These are phyloP conservation scores for Jatropha multifida DNA, from an alignment of 441 rosid species.

Conservation along the genomic window DNA sequence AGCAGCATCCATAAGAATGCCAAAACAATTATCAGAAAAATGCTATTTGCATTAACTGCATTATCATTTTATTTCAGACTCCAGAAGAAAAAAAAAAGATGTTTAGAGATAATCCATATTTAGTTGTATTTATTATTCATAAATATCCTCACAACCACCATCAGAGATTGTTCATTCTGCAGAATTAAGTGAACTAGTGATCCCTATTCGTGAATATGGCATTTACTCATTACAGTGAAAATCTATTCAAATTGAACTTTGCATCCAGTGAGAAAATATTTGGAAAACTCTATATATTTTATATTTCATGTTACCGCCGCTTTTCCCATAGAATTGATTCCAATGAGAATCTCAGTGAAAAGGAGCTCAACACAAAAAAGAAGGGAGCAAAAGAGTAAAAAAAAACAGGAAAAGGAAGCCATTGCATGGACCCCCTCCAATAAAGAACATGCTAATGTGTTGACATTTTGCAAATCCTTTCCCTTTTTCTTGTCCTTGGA, in stretches of 20 bases:
- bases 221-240: conserved; percentile 33
- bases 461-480: conserved; percentile 36
- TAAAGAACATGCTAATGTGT: conserved; percentile 46
- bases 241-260: conserved; percentile 28
- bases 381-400: conserved; percentile 10
- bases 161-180: conserved; percentile 4
- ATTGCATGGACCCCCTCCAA: conserved; percentile 39
- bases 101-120: conserved; percentile 11
- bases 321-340: conserved; percentile 35
- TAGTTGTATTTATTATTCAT: not conserved
- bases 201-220: conserved; percentile 17
- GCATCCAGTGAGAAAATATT: conserved; percentile 31
- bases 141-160: conserved; percentile 31
- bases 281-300: conserved; percentile 28
- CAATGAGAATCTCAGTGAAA: conserved; percentile 29
- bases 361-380: conserved; percentile 25
- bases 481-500: conserved; percentile 24
- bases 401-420: not conserved
- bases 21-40: conserved; percentile 1
- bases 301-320: conserved; percentile 32
- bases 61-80: not conserved
- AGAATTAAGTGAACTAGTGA: too few relatives aligned
- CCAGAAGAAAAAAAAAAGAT: not conserved
- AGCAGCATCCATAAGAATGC: conserved; percentile 16
- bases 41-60: not conserved